phyloP scores from a whole-genome alignment of 2,329 filamentous ascomycete species.

The Simplicillium aogashimaense region DNA sequence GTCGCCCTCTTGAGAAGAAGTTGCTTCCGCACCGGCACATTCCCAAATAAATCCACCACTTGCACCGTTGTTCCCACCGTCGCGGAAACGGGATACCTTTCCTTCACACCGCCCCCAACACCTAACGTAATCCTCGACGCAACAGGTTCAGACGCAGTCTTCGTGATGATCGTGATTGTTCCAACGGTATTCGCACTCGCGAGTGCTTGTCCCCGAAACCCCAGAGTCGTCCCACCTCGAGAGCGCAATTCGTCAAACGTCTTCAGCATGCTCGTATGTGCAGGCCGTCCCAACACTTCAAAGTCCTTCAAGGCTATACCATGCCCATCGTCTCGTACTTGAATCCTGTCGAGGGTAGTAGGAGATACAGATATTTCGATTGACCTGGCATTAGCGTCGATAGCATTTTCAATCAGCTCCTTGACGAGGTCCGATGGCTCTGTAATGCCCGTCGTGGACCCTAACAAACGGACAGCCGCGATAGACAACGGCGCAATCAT shows the following conservation, averaged over 20 bases:
- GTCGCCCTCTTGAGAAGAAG: conserved; percentile 44
- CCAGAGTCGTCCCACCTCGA: conserved; percentile 51
- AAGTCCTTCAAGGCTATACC: conserved; percentile 58
- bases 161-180: conserved; percentile 52
- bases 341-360: conserved; percentile 59
- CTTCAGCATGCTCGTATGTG: conserved; percentile 65
- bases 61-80: conserved; percentile 61
- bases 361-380: conserved; percentile 54
- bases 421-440: conserved; percentile 57
- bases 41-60: conserved; percentile 47
- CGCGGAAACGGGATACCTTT: conserved; percentile 30
- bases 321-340: conserved; percentile 64
- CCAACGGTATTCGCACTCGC: conserved; percentile 54
- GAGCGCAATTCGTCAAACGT: conserved; percentile 50
- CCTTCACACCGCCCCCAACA: conserved; percentile 19
- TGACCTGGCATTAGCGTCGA: conserved; percentile 59
- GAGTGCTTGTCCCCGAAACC: conserved; percentile 67
- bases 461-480: conserved; percentile 43
- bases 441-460: conserved; percentile 49
- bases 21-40: conserved; percentile 54
- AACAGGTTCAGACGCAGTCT: conserved; percentile 48
- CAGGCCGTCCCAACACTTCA: conserved; percentile 49
- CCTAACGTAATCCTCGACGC: conserved; percentile 39
- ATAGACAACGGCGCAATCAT: conserved; percentile 44
- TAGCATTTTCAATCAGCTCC: conserved; percentile 67